Percentiles rank a stretch among this genome's conserved stretches.
These are phyloP conservation scores for Phialophora macrospora DNA, from an alignment of 2,329 filamentous ascomycete genomes.

Conservation along the genomic window DNA sequence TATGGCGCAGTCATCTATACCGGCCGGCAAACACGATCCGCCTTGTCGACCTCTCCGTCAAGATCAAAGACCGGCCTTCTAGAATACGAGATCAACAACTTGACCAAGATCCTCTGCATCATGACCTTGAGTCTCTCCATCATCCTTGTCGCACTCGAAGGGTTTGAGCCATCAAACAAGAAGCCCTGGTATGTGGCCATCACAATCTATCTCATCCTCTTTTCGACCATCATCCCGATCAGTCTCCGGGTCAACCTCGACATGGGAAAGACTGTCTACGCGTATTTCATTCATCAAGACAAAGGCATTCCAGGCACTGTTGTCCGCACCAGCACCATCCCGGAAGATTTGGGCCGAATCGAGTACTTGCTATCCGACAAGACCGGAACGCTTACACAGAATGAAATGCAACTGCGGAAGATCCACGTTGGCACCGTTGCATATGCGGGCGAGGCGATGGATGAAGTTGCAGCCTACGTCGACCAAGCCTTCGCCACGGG, in stretches of 20 bases:
- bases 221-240: slow-evolving; percentile 99
- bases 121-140: slow-evolving; percentile 86
- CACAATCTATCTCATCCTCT: slow-evolving; percentile 95
- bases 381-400: slow-evolving; percentile 96
- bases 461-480: slow-evolving; percentile 87
- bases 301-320: slow-evolving; percentile 88
- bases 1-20: slow-evolving; percentile 93
- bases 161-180: slow-evolving; percentile 65
- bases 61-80: slow-evolving; percentile 91
- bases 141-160: slow-evolving; percentile 83
- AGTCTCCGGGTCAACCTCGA: slow-evolving; percentile 95
- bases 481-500: slow-evolving; percentile 74
- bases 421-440: slow-evolving; percentile 98
- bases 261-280: slow-evolving; percentile 95
- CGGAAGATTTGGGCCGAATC: slow-evolving; percentile 91
- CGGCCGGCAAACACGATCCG: slow-evolving; percentile 89
- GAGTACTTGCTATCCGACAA: slow-evolving; percentile 97
- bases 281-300: slow-evolving; percentile 91
- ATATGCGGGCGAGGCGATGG: slow-evolving; percentile 98
- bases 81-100: slow-evolving; percentile 93
- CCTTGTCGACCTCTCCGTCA: slow-evolving; percentile 87
- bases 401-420: slow-evolving; percentile 99
- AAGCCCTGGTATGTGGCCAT: slow-evolving; percentile 90
- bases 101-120: slow-evolving; percentile 93
- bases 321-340: slow-evolving; percentile 95